These are phyloP conservation scores for Cordyceps javanica DNA, from an alignment of 2,329 filamentous ascomycete species.

Conservation along the genomic window DNA sequence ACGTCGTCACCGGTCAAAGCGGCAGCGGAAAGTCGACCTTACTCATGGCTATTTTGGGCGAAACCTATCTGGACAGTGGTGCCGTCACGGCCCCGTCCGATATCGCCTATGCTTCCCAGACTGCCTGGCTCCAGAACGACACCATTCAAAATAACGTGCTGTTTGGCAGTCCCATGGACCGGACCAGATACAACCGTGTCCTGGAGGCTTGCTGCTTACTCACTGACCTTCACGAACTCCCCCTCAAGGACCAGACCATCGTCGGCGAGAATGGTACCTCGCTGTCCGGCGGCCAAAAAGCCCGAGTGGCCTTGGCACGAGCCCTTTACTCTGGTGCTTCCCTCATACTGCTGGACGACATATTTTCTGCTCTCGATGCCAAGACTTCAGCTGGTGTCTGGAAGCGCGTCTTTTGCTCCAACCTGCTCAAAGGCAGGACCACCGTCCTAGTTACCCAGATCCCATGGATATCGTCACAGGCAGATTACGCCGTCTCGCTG, in stretches of 20 bases:
- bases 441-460: conserved; percentile 52
- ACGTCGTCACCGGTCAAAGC: conserved; percentile 47
- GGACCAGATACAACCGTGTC: conserved; percentile 47
- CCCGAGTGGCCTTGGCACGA: conserved; percentile 49
- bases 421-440: conserved; percentile 47
- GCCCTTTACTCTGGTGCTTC: conserved; percentile 51
- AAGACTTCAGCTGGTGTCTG: conserved; percentile 52
- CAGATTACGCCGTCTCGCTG: conserved; percentile 40
- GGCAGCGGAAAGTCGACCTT: conserved; percentile 54
- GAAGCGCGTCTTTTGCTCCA: conserved; percentile 51
- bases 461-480: conserved; percentile 46
- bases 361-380: conserved; percentile 54
- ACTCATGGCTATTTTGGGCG: conserved; percentile 47
- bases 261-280: conserved; percentile 51
- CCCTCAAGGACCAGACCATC: conserved; percentile 43
- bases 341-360: conserved; percentile 51
- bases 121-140: conserved; percentile 52
- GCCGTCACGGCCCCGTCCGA: conserved; percentile 43
- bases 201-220: conserved; percentile 49
- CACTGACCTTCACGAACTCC: conserved; percentile 45
- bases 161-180: conserved; percentile 46
- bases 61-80: conserved; percentile 45
- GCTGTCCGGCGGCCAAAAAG: conserved; percentile 51
- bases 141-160: conserved; percentile 50
- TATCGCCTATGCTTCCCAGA: conserved; percentile 52